These are phyloP conservation scores for Aspergillus costaricaensis DNA, from an alignment of 2,329 filamentous ascomycete genomes.

Conservation along the genomic window DNA sequence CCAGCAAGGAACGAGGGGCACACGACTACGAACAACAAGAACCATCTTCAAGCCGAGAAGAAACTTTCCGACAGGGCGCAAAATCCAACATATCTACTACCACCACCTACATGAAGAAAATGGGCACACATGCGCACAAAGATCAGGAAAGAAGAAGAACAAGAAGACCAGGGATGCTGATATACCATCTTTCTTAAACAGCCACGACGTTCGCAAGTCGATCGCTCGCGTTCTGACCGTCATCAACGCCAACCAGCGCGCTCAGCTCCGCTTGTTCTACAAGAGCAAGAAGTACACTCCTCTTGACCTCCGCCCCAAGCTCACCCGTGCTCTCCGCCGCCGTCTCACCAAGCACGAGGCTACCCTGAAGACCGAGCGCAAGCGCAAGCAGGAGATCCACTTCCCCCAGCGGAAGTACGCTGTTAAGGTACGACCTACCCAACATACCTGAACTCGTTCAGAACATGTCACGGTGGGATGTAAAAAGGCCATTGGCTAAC, in stretches of 20 bases:
- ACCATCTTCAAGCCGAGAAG: not conserved
- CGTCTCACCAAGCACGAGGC: conserved; percentile 90
- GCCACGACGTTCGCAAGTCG: conserved; percentile 98
- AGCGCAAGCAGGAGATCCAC: conserved; percentile 92
- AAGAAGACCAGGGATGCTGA: conserved; percentile 27
- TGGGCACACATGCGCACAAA: not conserved
- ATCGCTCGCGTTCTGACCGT: conserved; percentile 98
- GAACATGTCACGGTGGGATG: too few relatives aligned
- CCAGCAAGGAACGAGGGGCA: conserved; percentile 5
- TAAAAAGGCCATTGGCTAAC: conserved; percentile 8
- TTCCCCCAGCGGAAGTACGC: conserved; percentile 99
- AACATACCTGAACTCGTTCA: too few relatives aligned
- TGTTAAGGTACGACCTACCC: conserved; percentile 74
- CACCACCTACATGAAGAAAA: not conserved
- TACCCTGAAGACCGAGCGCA: conserved; percentile 82
- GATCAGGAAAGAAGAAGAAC: conserved; percentile 5
- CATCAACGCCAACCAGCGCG: conserved; percentile 99
- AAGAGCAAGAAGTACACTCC: conserved; percentile 99
- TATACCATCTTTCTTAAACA: conserved; percentile 44
- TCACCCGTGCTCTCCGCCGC: conserved; percentile 97
- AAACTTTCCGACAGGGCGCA: conserved; percentile 5
- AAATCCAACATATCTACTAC: not conserved
- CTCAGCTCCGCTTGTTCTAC: conserved; percentile 98
- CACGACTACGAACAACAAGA: not conserved
- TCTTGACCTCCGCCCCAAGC: conserved; percentile 97